Evolutionary conservation across 495 filamentous ascomycete genomes (phyloP).

Genomic region (Neurospora sp.): DNA sequence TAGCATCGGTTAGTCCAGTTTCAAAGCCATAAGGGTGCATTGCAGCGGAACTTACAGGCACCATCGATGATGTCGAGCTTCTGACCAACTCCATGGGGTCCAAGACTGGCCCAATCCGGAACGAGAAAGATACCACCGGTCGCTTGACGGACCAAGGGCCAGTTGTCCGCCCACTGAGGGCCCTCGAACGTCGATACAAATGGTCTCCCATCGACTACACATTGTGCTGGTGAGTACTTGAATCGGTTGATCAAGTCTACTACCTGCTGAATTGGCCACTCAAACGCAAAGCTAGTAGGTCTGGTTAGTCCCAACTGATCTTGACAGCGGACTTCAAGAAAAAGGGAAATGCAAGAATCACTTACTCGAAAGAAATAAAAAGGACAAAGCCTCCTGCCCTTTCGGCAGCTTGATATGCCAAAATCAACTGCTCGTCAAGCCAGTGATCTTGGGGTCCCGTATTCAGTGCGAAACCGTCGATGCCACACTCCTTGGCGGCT

Average conservation of each 20-base stretch:
- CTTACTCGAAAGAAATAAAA: slow-evolving; percentile 59
- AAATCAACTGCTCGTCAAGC: slow-evolving; percentile 37
- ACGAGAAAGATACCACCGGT: slow-evolving; percentile 48
- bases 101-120: slow-evolving; percentile 53
- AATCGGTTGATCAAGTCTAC: slow-evolving; percentile 48
- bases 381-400: slow-evolving; percentile 43
- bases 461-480: slow-evolving; percentile 68
- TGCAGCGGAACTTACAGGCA: slow-evolving; percentile 29
- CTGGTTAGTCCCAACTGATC: neutral
- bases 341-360: neutral
- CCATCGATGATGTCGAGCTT: slow-evolving; percentile 47
- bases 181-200: slow-evolving; percentile 71
- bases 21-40: neutral
- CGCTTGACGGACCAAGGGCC: slow-evolving; percentile 43
- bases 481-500: slow-evolving; percentile 48
- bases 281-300: slow-evolving; percentile 30
- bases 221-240: slow-evolving; percentile 41
- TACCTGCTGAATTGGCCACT: slow-evolving; percentile 48
- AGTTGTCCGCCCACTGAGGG: slow-evolving; percentile 43
- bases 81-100: slow-evolving; percentile 36
- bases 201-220: slow-evolving; percentile 43
- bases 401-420: slow-evolving; percentile 48
- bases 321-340: neutral
- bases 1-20: neutral
- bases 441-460: slow-evolving; percentile 45